Conservation (phyloP, 1,284 basidiomycete genomes). For the Malassezia brasiliensis region DNA sequence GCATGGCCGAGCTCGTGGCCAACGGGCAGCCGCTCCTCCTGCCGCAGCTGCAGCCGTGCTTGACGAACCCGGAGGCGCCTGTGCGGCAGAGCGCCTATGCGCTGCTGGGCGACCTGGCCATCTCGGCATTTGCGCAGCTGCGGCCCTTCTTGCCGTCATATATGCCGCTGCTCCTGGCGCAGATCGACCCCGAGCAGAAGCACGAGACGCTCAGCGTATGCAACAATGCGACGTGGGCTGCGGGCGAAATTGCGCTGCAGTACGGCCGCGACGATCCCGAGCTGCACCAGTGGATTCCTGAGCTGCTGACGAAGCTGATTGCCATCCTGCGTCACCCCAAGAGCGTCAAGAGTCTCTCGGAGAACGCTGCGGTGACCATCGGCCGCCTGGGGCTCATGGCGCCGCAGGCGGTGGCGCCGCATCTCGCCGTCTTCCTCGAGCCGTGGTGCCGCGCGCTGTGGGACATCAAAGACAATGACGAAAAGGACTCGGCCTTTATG, state of each 20-base stretch:
- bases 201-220: conserved; percentile 88
- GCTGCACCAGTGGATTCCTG: conserved; percentile 47
- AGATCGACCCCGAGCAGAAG: conserved; percentile 81
- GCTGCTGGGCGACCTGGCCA: conserved; percentile 91
- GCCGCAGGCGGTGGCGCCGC: conserved; percentile 75
- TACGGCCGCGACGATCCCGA: conserved; percentile 49
- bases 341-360: conserved; percentile 83
- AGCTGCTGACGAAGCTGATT: conserved; percentile 75
- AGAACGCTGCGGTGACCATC: conserved; percentile 99
- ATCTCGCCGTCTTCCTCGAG: conserved; percentile 79
- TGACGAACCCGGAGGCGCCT: conserved; percentile 74
- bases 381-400: conserved; percentile 89
- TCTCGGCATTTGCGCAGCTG: conserved; percentile 80
- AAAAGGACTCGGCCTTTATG: conserved; percentile 98
- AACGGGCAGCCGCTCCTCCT: conserved; percentile 34
- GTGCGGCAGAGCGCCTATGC: conserved; percentile 95
- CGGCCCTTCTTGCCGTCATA: conserved; percentile 66
- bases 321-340: conserved; percentile 83
- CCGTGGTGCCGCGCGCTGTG: conserved; percentile 94
- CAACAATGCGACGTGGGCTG: conserved; percentile 99
- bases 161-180: conserved; percentile 78
- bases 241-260: conserved; percentile 75
- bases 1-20: conserved; percentile 33
- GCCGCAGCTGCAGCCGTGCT: conserved; percentile 39
- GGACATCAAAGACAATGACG: conserved; percentile 98